Evolutionary conservation across 2,329 filamentous ascomycete species (phyloP).

Genomic region (Teratosphaeria nubilosa): DNA sequence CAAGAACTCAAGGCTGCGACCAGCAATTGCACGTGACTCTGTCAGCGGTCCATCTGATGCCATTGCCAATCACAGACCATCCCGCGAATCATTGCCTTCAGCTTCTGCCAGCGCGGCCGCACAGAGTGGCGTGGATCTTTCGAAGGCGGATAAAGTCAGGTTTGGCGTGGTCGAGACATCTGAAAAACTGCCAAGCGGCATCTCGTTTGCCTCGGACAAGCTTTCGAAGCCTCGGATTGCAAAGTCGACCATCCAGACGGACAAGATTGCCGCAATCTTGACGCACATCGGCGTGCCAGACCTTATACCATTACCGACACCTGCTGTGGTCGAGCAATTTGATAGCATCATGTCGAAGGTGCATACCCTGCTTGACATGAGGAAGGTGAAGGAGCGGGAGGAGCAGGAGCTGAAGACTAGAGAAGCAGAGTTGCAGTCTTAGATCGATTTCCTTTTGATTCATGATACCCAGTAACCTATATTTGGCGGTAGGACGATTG

Average conservation of each 20-base stretch:
- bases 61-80: conserved; percentile 11
- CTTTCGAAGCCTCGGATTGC: conserved; percentile 68
- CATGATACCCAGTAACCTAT: background rate
- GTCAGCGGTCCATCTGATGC: conserved; percentile 7
- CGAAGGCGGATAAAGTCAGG: conserved; percentile 60
- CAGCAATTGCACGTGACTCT: conserved; percentile 9
- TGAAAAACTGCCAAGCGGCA: conserved; percentile 74
- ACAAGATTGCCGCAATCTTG: conserved; percentile 63
- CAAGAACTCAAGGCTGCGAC: conserved; percentile 54
- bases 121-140: conserved; percentile 48
- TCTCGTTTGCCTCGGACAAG: conserved; percentile 80
- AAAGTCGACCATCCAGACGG: conserved; percentile 65
- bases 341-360: conserved; percentile 62
- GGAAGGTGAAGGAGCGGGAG: conserved; percentile 67
- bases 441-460: background rate
- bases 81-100: conserved; percentile 33
- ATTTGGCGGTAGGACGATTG: background rate
- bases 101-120: conserved; percentile 20
- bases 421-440: conserved; percentile 24
- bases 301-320: conserved; percentile 63
- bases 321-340: conserved; percentile 59
- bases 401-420: conserved; percentile 57
- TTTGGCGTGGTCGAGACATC: conserved; percentile 68
- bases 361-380: conserved; percentile 57
- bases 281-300: conserved; percentile 61